A percentile compares a stretch with the other conserved stretches of the same genome.
These are phyloP conservation scores for Graphilbum fragrans DNA, from an alignment of 2,329 filamentous ascomycete genomes.

Conservation along the genomic window DNA sequence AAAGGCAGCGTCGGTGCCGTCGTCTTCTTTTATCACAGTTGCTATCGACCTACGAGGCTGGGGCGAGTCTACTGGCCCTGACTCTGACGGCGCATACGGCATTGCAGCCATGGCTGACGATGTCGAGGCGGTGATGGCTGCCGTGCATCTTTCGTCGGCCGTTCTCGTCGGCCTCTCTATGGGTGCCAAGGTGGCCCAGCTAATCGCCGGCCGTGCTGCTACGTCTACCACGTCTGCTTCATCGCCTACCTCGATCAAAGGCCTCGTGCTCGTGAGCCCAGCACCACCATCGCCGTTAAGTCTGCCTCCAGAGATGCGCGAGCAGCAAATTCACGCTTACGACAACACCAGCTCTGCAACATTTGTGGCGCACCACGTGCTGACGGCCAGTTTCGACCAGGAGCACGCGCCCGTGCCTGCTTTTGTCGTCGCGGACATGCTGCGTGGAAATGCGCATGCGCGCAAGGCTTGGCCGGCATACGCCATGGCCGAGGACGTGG, in stretches of 20 bases:
- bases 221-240: not conserved
- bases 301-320: constrained; percentile 19
- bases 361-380: constrained; percentile 20
- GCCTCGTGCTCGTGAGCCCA: constrained; percentile 19
- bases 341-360: constrained; percentile 14
- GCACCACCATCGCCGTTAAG: constrained; percentile 19
- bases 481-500: constrained; percentile 21
- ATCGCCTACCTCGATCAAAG: not conserved
- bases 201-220: constrained; percentile 14
- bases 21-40: constrained; percentile 12
- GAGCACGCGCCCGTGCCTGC: not conserved
- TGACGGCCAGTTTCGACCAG: constrained; percentile 11
- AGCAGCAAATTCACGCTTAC: constrained; percentile 22
- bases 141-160: constrained; percentile 12
- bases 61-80: constrained; percentile 20
- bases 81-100: constrained; percentile 15
- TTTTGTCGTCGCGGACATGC: constrained; percentile 15
- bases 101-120: constrained; percentile 13
- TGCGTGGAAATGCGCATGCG: constrained; percentile 16
- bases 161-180: constrained; percentile 25
- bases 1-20: constrained; percentile 4
- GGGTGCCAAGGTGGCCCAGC: constrained; percentile 24
- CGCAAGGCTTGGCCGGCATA: constrained; percentile 21
- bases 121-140: constrained; percentile 12
- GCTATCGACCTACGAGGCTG: constrained; percentile 23